A percentile compares a stretch with the other conserved stretches of the same genome.
Evolutionary conservation across 2,329 filamentous ascomycete species (phyloP).

Genomic region (Botryosphaeria dothidea): DNA sequence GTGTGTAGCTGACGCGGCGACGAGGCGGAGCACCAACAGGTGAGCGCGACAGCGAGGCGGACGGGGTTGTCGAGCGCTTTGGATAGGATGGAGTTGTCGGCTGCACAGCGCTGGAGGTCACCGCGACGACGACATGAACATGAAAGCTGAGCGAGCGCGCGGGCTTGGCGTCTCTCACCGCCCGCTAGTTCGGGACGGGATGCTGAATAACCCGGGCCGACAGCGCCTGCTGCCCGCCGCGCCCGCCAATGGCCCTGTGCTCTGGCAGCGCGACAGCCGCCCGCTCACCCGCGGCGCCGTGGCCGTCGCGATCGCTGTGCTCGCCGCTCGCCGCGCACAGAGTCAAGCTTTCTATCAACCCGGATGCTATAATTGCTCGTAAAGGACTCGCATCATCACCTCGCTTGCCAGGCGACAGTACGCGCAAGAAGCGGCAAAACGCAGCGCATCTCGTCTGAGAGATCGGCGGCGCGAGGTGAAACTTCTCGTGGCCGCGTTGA

Average conservation of each 20-base stretch:
- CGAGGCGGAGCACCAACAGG: neutral
- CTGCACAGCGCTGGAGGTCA: neutral
- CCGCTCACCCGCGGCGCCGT: too few species aligned
- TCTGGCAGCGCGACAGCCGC: neutral
- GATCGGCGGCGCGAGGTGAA: conserved; percentile 17
- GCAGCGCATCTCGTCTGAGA: conserved; percentile 5
- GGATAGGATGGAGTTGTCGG: conserved; percentile 5
- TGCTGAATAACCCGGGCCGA: conserved; percentile 3
- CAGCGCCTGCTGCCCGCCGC: neutral
- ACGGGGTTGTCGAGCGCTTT: neutral
- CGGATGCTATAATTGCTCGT: neutral
- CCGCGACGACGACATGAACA: neutral
- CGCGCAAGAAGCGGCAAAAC: conserved; percentile 7
- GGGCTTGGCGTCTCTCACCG: neutral
- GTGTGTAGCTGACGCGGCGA: conserved; percentile 8
- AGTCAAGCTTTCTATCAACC: too few species aligned
- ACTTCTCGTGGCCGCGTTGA: conserved; percentile 16
- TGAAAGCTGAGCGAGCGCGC: conserved; percentile 9
- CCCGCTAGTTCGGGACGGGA: neutral
- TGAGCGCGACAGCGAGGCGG: neutral
- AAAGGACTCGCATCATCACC: neutral
- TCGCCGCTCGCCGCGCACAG: neutral
- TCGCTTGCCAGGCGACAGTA: conserved; percentile 10
- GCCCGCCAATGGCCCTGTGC: too few species aligned
- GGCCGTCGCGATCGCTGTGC: neutral